Evolutionary conservation across 2,329 filamentous ascomycete species (phyloP).

Genomic region (Fusarium sp.): DNA sequence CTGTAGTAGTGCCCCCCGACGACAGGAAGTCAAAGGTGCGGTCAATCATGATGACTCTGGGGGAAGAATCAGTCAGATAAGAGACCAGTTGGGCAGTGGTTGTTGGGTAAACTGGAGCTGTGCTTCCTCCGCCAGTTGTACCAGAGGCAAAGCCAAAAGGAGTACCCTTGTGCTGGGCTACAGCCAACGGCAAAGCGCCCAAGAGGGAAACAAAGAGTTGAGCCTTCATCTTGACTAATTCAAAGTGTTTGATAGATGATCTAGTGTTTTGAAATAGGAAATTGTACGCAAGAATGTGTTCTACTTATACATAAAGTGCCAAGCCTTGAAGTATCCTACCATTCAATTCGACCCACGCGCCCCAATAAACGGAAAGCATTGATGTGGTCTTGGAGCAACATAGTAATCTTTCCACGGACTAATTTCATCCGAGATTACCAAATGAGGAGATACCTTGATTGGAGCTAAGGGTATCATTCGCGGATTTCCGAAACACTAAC

Average conservation of each 20-base stretch:
- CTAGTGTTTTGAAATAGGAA: not conserved
- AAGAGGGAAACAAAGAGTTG: conserved; percentile 2
- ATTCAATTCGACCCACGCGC: not conserved
- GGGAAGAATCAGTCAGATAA: conserved; percentile 60
- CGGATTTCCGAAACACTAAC: not conserved
- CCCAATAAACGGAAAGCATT: not conserved
- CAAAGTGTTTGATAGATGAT: not conserved
- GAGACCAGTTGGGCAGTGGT: conserved; percentile 64
- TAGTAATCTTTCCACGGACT: not conserved
- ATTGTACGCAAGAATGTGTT: not conserved
- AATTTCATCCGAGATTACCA: not conserved
- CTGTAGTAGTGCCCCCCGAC: conserved; percentile 65
- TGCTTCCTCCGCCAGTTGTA: conserved; percentile 71
- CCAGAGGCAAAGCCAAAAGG: conserved; percentile 60
- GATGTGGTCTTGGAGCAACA: not conserved
- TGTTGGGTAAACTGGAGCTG: conserved; percentile 64
- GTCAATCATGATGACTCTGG: conserved; percentile 69
- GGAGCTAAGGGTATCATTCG: not conserved
- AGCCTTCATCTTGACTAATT: conserved; percentile 15
- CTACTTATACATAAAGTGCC: not conserved
- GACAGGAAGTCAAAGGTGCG: conserved; percentile 67
- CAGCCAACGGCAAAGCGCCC: not conserved
- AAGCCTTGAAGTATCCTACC: not conserved
- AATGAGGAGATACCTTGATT: not conserved
- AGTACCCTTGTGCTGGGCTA: conserved; percentile 50